These are phyloP conservation scores for Paratinospora sagittata DNA, from an alignment of 164 flowering plant species.

Conservation along the genomic window DNA sequence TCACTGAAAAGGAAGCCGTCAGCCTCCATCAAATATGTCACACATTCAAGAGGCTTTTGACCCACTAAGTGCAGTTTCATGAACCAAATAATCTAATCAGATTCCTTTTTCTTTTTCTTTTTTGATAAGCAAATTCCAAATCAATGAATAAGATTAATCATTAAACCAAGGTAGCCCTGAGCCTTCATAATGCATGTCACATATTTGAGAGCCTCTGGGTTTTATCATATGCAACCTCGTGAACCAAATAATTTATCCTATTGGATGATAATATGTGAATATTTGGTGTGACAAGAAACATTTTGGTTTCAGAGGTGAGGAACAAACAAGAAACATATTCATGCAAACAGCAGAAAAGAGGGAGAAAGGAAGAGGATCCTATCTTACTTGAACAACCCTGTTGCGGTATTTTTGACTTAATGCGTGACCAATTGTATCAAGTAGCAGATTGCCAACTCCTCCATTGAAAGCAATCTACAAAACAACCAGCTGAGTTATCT, in stretches of 20 bases:
- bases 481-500: background rate
- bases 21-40: no score
- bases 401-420: conserved; percentile 69
- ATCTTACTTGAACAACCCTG: conserved; percentile 70
- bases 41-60: no score
- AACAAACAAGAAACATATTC: background rate
- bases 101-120: no score
- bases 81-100: no score
- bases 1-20: no score
- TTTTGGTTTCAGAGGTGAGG: conserved; percentile 1
- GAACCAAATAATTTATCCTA: background rate
- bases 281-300: background rate
- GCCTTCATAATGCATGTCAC: no score
- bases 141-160: no score
- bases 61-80: no score
- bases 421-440: conserved; percentile 79
- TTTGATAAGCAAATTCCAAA: no score
- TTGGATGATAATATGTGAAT: no score
- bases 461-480: conserved; percentile 63
- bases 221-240: background rate
- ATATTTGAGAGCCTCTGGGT: background rate
- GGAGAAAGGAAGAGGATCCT: background rate
- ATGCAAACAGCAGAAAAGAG: background rate
- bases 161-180: no score
- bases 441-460: conserved; percentile 63